Base-by-base conservation (phyloP, 305 asterid species). In the Fraxinus angustifolia region DNA sequence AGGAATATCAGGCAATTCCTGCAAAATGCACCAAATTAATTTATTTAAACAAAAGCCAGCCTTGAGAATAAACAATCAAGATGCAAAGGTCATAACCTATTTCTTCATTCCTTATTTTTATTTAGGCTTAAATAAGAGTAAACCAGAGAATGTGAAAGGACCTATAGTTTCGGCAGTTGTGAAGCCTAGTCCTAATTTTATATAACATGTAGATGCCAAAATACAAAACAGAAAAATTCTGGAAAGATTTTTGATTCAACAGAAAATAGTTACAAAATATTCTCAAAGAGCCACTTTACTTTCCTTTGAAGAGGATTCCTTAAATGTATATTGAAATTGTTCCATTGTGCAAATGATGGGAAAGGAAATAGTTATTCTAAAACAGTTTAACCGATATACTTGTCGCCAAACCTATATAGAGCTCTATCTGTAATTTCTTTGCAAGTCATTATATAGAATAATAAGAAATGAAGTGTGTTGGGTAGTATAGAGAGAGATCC, bases 1-100 rank as follows among this genome's bases (percentile, higher is more conserved):
- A 30, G 99, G 98, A 72, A 93, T 90, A 80, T 96, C 99, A 0
- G 93, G 93, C 50, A 96, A 85, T 83, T 96, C 98, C 99, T 94
- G 91, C 84, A 90, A 84, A 78, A 78, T 33, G 81, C 4, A 71
- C 81, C 56, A 81, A 30, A 28, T 70, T 70, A 31, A 12, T 70
- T 70, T 70, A 31, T 31, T 70, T 70, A 70, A 33, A 70, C 40
- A 70, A 33, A 70, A 70, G 42, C 36, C 75, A 67, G 19, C 28
- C 35, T 30, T 67, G 16, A 79, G 79, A 81, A 38, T 4, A 73
- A 70, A 50, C 35, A 70, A 17, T 11, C 48, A 14, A 65, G 38
- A 34, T 17, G 28, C 16, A 35, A n/a, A 36, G 48, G 33, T 23
- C 31, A 53, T 11, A 50, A 53, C 50, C 78, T 65, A 14, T 30